Conservation (phyloP, 2,329 filamentous ascomycete genomes). For the Lecanicillium sp. region DNA sequence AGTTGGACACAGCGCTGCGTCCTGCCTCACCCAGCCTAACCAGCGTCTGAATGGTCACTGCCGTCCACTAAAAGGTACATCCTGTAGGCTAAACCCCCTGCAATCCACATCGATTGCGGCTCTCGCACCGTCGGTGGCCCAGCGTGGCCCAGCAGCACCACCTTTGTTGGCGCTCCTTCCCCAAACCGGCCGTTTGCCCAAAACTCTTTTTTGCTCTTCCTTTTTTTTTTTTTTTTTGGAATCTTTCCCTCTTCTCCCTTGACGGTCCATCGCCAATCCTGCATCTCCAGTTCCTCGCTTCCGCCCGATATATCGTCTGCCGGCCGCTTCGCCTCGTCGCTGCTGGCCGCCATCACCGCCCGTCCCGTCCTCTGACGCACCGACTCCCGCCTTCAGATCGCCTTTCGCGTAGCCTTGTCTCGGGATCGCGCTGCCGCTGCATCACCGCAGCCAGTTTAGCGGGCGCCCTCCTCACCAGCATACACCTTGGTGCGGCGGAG, state of each 20-base stretch:
- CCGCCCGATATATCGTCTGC: background rate
- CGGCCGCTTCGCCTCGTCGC: background rate
- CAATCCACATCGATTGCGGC: background rate
- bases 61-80: background rate
- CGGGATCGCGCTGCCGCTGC: background rate
- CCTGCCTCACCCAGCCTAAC: background rate
- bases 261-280: background rate
- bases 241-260: background rate
- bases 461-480: background rate
- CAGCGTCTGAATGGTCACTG: background rate
- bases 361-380: background rate
- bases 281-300: background rate
- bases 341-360: background rate
- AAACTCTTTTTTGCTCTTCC: slow-evolving; percentile 7
- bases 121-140: slow-evolving; percentile 2
- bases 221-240: background rate
- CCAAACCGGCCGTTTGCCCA: slow-evolving; percentile 4
- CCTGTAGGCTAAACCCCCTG: background rate
- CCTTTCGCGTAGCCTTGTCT: background rate
- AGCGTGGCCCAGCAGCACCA: slow-evolving; percentile 4
- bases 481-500: slow-evolving; percentile 5
- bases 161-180: slow-evolving; percentile 9
- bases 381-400: background rate
- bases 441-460: too few species aligned
- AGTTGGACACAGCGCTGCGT: background rate